phyloP scores from a whole-genome alignment of 495 filamentous ascomycete species.

The Copromyces sp. region DNA sequence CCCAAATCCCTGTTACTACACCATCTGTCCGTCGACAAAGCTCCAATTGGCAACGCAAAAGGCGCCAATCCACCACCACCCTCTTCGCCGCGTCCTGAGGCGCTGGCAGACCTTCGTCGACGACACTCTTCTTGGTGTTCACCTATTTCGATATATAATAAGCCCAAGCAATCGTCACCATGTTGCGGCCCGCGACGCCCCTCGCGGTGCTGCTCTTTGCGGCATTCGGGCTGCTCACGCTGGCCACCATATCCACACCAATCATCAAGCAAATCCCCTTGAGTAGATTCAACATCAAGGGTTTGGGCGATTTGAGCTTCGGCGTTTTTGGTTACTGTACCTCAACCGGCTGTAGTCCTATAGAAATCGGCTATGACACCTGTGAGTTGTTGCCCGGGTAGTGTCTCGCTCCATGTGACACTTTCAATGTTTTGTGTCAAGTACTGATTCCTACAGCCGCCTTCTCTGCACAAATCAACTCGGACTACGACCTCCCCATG shows the following conservation, averaged over 20 bases:
- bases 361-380: constrained; percentile 76
- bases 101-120: constrained; percentile 15
- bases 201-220: constrained; percentile 74
- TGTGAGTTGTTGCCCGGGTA: constrained; percentile 45
- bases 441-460: not conserved
- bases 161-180: constrained; percentile 17
- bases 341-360: constrained; percentile 49
- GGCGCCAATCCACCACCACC: not conserved
- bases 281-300: constrained; percentile 47
- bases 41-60: not conserved
- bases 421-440: not conserved
- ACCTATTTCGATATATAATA: not conserved
- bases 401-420: not conserved
- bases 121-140: not conserved
- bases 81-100: constrained; percentile 22
- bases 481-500: constrained; percentile 64
- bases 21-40: not conserved
- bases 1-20: not conserved
- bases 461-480: not conserved
- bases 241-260: constrained; percentile 88
- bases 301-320: constrained; percentile 52
- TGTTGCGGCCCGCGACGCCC: constrained; percentile 87
- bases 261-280: constrained; percentile 80
- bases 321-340: constrained; percentile 91
- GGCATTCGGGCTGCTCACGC: constrained; percentile 74